Percentiles rank a stretch among this genome's conserved stretches.
These are phyloP conservation scores for Aechmea fasciata DNA, from an alignment of 176 grass and related monocot genomes.

Conservation along the genomic window DNA sequence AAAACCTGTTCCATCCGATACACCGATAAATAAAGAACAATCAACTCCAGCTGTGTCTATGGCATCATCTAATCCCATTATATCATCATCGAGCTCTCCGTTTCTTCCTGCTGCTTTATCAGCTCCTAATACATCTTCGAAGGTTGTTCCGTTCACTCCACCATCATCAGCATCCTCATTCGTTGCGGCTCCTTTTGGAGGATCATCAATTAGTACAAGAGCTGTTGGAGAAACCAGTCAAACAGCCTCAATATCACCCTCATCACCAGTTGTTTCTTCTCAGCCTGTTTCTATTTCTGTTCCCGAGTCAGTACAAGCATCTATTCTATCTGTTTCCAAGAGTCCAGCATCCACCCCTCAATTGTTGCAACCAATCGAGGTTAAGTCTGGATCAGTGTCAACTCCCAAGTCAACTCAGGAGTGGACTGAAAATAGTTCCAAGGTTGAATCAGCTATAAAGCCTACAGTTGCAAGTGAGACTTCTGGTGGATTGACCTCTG, in stretches of 20 bases:
- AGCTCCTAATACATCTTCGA: constrained; percentile 12
- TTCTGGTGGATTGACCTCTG: constrained; percentile 19
- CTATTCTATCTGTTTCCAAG: constrained; percentile 15
- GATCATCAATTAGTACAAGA: constrained; percentile 11
- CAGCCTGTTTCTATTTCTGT: not conserved
- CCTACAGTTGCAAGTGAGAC: constrained; percentile 23
- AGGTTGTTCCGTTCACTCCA: constrained; percentile 18
- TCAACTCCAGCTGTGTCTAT: constrained; percentile 26
- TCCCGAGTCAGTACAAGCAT: not conserved
- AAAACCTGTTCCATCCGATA: constrained; percentile 24
- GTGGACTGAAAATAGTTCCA: constrained; percentile 27
- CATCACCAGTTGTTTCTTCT: constrained; percentile 3
- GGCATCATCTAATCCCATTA: constrained; percentile 15
- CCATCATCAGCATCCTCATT: constrained; percentile 16
- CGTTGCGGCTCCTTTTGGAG: constrained; percentile 5
- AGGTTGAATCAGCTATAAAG: constrained; percentile 36
- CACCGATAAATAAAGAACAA: constrained; percentile 12
- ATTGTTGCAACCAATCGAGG: not conserved
- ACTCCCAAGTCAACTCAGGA: constrained; percentile 29
- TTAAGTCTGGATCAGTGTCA: constrained; percentile 19
- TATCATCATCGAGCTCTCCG: constrained; percentile 14
- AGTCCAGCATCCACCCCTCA: constrained; percentile 2
- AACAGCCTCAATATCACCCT: constrained; percentile 1
- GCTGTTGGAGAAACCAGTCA: not conserved
- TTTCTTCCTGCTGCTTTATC: constrained; percentile 14